phyloP scores from a whole-genome alignment of 495 filamentous ascomycete genomes.

The Aspergillus homomorphus region DNA sequence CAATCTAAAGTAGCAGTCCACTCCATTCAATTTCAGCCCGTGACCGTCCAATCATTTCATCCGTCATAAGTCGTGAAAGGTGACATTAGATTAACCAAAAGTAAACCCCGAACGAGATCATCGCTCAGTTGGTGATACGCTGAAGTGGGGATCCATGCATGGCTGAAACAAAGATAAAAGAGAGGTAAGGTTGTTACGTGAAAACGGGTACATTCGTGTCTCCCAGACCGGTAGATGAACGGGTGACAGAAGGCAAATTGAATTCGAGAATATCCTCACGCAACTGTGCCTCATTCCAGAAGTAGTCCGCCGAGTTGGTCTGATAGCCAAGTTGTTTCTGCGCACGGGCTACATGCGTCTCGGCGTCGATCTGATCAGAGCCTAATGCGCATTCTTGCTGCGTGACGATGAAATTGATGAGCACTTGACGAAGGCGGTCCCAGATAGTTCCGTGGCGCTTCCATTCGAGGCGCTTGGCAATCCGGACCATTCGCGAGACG shows the following conservation, averaged over 20 bases:
- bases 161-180: background rate
- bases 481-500: conserved; percentile 29
- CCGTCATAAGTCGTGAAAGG: background rate
- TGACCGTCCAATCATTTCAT: background rate
- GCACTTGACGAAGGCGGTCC: conserved; percentile 23
- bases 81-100: background rate
- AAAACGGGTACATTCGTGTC: conserved; percentile 14
- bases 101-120: background rate
- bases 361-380: conserved; percentile 18
- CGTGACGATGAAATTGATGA: conserved; percentile 24
- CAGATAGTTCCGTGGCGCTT: conserved; percentile 26
- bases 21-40: background rate
- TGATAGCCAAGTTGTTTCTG: conserved; percentile 6
- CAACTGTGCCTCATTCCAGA: conserved; percentile 29
- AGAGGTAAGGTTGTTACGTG: conserved; percentile 9
- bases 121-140: background rate
- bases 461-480: conserved; percentile 30
- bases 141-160: background rate
- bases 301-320: conserved; percentile 10
- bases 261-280: conserved; percentile 22
- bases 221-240: background rate
- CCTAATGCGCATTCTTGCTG: conserved; percentile 30
- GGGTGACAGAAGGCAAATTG: conserved; percentile 2
- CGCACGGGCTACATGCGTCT: conserved; percentile 21
- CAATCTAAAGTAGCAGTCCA: background rate